Conservation (phyloP, 1,284 basidiomycete species). For the Trichosporon faecale region DNA sequence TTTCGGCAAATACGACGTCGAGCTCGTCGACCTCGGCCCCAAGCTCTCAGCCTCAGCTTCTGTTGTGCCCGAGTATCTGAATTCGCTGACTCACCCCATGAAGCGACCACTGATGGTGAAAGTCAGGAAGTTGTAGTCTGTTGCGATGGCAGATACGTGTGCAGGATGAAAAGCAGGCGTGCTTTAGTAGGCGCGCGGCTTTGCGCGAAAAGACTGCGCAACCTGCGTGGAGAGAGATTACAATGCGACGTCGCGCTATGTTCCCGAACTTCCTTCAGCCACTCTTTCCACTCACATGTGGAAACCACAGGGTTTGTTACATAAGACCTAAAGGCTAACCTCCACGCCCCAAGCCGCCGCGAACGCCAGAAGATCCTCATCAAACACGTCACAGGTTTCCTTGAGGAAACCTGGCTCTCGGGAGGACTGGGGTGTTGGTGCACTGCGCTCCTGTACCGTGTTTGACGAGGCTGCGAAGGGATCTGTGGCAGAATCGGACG, state of each 20-base stretch:
- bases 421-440: neutral
- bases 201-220: too few species aligned
- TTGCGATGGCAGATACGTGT: neutral
- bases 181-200: too few species aligned
- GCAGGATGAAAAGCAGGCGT: neutral
- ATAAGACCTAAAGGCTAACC: neutral
- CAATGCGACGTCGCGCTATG: too few species aligned
- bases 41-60: neutral
- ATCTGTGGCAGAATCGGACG: too few species aligned
- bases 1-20: constrained; percentile 8
- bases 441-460: too few species aligned
- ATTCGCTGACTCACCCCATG: constrained; percentile 12
- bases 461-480: too few species aligned
- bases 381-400: neutral
- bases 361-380: neutral
- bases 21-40: constrained; percentile 4
- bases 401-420: too few species aligned
- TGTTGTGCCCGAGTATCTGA: neutral
- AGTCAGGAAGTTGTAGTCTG: neutral
- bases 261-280: too few species aligned
- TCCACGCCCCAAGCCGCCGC: neutral
- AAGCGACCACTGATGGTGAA: constrained; percentile 11
- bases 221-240: too few species aligned
- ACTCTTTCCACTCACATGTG: too few species aligned
- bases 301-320: too few species aligned